phyloP scores from a whole-genome alignment of 148 eudicot genomes.

The Mesembryanthemum crystallinum region DNA sequence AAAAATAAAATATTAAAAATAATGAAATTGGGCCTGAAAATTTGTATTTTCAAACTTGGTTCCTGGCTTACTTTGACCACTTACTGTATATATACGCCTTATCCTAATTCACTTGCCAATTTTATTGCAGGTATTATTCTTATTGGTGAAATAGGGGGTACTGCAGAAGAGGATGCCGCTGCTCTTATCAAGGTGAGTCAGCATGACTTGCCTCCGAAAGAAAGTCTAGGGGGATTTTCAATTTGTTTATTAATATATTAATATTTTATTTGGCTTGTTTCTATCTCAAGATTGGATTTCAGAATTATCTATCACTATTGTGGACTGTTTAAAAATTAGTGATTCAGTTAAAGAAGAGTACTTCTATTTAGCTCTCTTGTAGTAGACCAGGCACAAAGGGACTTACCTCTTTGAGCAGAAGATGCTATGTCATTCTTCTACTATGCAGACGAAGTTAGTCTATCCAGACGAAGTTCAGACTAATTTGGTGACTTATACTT shows the following conservation, averaged over 20 bases:
- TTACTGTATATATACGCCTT: background rate
- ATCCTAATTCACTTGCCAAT: conserved; percentile 2
- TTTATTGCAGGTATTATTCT: conserved; percentile 75
- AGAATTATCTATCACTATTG: background rate
- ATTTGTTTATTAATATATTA: no score
- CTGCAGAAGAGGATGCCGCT: conserved; percentile 99
- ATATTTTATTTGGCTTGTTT: background rate
- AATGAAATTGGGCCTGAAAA: background rate
- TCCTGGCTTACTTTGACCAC: background rate
- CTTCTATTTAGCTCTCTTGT: background rate
- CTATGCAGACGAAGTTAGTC: no score
- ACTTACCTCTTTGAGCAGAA: background rate
- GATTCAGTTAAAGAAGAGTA: background rate
- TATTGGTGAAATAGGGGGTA: conserved; percentile 98
- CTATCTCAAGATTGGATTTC: background rate
- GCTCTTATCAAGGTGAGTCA: conserved; percentile 79
- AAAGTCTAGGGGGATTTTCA: background rate
- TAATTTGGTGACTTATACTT: background rate
- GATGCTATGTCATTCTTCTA: background rate
- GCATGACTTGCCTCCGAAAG: background rate
- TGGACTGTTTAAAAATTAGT: background rate
- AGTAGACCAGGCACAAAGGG: background rate
- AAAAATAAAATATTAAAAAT: no score
- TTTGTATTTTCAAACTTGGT: background rate
- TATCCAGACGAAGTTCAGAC: no score